Evolutionary conservation across 352 stramenopile genomes (phyloP).

Genomic region (Thalassiosira mediterranea): DNA sequence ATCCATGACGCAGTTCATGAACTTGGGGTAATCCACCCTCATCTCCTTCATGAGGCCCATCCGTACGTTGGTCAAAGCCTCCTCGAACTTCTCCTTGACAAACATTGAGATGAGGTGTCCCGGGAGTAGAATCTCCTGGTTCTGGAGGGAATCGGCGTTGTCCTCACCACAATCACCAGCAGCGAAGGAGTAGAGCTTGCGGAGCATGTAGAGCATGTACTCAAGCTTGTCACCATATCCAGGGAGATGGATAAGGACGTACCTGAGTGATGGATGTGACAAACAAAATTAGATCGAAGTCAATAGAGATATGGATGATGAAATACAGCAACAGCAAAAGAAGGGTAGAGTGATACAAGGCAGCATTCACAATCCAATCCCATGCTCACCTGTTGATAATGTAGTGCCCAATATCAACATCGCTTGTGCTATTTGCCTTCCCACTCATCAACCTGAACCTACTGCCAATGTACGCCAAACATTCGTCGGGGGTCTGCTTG

Average conservation of each 20-base stretch:
- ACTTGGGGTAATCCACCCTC: conserved; percentile 71
- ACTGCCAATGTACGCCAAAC: conserved; percentile 94
- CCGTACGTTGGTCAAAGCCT: conserved; percentile 87
- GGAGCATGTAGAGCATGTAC: conserved; percentile 97
- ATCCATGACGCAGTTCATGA: conserved; percentile 71
- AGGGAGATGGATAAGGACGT: conserved; percentile 95
- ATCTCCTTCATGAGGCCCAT: conserved; percentile 83
- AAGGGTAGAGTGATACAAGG: too few species aligned
- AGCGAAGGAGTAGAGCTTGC: conserved; percentile 96
- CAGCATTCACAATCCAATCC: too few species aligned
- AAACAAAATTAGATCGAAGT: neutral
- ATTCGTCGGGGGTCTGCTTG: conserved; percentile 83
- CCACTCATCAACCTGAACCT: conserved; percentile 90
- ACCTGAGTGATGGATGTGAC: conserved; percentile 82
- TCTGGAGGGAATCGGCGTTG: conserved; percentile 98
- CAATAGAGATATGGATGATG: neutral
- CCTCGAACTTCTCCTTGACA: conserved; percentile 98
- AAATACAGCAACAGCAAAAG: neutral
- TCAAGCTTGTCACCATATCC: conserved; percentile 90
- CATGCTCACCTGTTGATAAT: conserved; percentile 68
- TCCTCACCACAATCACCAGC: conserved; percentile 89
- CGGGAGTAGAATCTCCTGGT: conserved; percentile 95
- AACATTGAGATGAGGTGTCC: conserved; percentile 94
- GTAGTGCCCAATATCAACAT: conserved; percentile 81
- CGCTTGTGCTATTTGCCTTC: conserved; percentile 69